A percentile compares a stretch with the other conserved stretches of the same genome.
Conservation (phyloP, 2,329 filamentous ascomycete species). For the Beauveria pseudobassiana region DNA sequence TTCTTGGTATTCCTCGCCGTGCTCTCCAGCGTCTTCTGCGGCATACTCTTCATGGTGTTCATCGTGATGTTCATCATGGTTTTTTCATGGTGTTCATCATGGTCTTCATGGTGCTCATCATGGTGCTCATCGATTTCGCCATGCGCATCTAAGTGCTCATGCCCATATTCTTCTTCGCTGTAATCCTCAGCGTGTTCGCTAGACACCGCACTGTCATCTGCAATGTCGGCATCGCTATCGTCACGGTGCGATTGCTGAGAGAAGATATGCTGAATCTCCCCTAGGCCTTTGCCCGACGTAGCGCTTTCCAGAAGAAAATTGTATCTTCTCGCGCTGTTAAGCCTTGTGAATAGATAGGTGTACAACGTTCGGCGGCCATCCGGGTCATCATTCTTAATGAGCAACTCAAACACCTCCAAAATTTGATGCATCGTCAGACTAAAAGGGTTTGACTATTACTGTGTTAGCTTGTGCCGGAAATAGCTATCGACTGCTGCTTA, state of each 20-base stretch:
- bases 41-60: slow-evolving; percentile 13
- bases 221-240: neutral
- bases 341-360: slow-evolving; percentile 34
- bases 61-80: slow-evolving; percentile 13
- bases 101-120: slow-evolving; percentile 12
- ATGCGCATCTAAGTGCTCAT: neutral
- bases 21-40: slow-evolving; percentile 16
- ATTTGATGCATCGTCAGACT: slow-evolving; percentile 33
- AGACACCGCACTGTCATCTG: slow-evolving; percentile 14
- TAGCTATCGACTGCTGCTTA: slow-evolving; percentile 20
- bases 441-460: slow-evolving; percentile 26
- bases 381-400: slow-evolving; percentile 37
- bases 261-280: slow-evolving; percentile 34
- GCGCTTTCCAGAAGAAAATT: slow-evolving; percentile 35
- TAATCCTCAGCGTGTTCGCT: slow-evolving; percentile 16
- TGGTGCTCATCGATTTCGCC: slow-evolving; percentile 15
- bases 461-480: slow-evolving; percentile 18
- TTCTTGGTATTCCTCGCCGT: slow-evolving; percentile 14
- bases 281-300: slow-evolving; percentile 32
- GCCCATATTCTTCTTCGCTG: slow-evolving; percentile 15
- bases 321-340: slow-evolving; percentile 31
- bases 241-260: slow-evolving; percentile 2
- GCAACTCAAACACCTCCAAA: slow-evolving; percentile 34
- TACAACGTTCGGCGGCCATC: slow-evolving; percentile 32
- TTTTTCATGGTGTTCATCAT: slow-evolving; percentile 16